Percentiles rank a stretch among this genome's conserved stretches.
Conservation (phyloP, 2,329 filamentous ascomycete genomes). For the Exophiala phaeomuriformis region DNA sequence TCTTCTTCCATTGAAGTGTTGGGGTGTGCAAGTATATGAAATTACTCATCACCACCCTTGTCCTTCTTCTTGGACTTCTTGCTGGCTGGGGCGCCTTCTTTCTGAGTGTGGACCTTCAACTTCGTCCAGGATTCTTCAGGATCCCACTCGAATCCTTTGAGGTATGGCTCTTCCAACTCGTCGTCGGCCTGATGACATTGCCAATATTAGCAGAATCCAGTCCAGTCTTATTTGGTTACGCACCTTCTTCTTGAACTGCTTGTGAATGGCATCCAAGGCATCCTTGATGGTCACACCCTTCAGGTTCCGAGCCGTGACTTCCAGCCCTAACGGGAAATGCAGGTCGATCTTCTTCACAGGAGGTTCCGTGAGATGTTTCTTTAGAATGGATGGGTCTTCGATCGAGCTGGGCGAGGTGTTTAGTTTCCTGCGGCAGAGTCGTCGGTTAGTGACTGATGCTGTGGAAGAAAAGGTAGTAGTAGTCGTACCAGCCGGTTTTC, state of each 20-base stretch:
- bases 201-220: slow-evolving; percentile 12
- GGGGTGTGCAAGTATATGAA: not conserved
- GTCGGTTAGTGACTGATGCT: not conserved
- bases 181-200: slow-evolving; percentile 63
- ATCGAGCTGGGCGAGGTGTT: slow-evolving; percentile 73
- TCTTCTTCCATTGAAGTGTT: not conserved
- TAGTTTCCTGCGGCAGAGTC: slow-evolving; percentile 63
- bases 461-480: slow-evolving; percentile 12
- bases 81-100: slow-evolving; percentile 52
- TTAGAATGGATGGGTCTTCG: slow-evolving; percentile 78
- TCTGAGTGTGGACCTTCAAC: slow-evolving; percentile 78
- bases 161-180: slow-evolving; percentile 77
- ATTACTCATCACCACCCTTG: slow-evolving; percentile 31
- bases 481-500: slow-evolving; percentile 72
- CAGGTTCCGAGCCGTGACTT: slow-evolving; percentile 82
- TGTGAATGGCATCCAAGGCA: slow-evolving; percentile 88
- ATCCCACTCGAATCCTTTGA: slow-evolving; percentile 95
- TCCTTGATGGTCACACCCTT: slow-evolving; percentile 98
- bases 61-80: slow-evolving; percentile 60
- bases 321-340: slow-evolving; percentile 78
- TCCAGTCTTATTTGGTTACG: slow-evolving; percentile 29
- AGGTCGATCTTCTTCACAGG: slow-evolving; percentile 92
- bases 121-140: slow-evolving; percentile 84
- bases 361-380: slow-evolving; percentile 70
- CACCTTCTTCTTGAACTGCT: slow-evolving; percentile 94